Conservation (phyloP, 495 filamentous ascomycete species). For the Penicillium ucsense region DNA sequence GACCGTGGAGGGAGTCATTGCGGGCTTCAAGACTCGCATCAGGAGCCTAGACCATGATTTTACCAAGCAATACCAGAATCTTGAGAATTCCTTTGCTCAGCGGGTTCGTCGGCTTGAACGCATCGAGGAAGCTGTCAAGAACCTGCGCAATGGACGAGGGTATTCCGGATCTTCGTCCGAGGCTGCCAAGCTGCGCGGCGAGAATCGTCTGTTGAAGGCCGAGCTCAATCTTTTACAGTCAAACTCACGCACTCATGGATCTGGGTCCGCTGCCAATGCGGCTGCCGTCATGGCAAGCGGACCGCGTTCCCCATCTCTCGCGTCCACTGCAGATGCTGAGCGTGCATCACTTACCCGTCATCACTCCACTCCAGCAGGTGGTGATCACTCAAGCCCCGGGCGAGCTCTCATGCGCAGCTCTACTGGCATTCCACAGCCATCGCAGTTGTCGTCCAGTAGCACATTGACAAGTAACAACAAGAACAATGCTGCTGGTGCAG, state of each 20-base stretch:
- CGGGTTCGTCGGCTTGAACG: constrained; percentile 81
- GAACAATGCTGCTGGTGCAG: constrained; percentile 10
- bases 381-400: constrained; percentile 17
- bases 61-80: constrained; percentile 77
- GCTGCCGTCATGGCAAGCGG: constrained; percentile 19
- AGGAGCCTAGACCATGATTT: constrained; percentile 78
- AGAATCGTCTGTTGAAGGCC: constrained; percentile 73
- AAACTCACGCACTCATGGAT: constrained; percentile 28
- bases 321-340: constrained; percentile 15
- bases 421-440: constrained; percentile 29
- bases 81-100: constrained; percentile 70
- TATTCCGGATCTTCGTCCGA: constrained; percentile 46
- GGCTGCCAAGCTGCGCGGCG: constrained; percentile 60
- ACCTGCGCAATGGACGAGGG: constrained; percentile 30
- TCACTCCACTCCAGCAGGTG: constrained; percentile 27
- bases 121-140: constrained; percentile 63
- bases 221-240: constrained; percentile 68
- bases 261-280: constrained; percentile 10
- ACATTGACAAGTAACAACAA: constrained; percentile 18
- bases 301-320: constrained; percentile 19
- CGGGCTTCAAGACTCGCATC: constrained; percentile 71
- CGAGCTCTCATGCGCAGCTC: constrained; percentile 21
- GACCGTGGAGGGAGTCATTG: constrained; percentile 71
- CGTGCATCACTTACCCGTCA: constrained; percentile 38
- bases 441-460: constrained; percentile 23